phyloP scores from a whole-genome alignment of 768 basidiomycete species.

The Tricholoma terreum region DNA sequence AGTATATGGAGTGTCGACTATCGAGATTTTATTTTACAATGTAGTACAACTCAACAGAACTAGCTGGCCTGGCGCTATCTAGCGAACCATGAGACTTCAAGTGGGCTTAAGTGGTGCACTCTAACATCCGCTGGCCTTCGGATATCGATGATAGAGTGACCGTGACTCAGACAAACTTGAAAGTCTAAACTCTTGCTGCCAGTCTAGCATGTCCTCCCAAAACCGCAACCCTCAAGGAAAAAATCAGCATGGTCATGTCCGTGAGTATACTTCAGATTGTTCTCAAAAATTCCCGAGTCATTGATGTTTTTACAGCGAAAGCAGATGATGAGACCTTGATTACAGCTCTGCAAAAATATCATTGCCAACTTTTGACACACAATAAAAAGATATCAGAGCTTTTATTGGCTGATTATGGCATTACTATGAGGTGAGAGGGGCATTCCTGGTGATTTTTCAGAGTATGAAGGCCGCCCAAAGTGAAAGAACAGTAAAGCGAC shows the following conservation, averaged over 20 bases:
- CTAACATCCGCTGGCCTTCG: neutral
- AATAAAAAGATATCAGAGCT: constrained; percentile 16
- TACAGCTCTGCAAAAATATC: constrained; percentile 18
- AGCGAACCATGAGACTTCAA: neutral
- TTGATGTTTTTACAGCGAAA: constrained; percentile 6
- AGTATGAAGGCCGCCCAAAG: neutral
- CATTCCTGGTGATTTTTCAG: neutral
- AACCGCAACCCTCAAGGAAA: constrained; percentile 17
- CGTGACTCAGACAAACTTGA: neutral
- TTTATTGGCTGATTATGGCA: constrained; percentile 15
- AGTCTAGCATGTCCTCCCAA: constrained; percentile 1
- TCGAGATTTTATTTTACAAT: neutral
- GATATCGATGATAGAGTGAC: neutral
- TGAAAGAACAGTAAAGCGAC: neutral
- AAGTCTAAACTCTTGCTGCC: neutral
- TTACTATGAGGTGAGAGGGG: constrained; percentile 12
- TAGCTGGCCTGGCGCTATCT: neutral
- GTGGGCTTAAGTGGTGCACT: neutral
- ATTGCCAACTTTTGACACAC: constrained; percentile 11
- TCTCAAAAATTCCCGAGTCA: neutral
- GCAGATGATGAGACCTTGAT: constrained; percentile 10
- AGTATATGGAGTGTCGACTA: neutral
- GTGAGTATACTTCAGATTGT: constrained; percentile 5
- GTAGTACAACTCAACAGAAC: neutral
- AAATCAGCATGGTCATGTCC: constrained; percentile 16